Base-by-base conservation (phyloP, 140 eudicot species). In the Bidens hawaiensis region DNA sequence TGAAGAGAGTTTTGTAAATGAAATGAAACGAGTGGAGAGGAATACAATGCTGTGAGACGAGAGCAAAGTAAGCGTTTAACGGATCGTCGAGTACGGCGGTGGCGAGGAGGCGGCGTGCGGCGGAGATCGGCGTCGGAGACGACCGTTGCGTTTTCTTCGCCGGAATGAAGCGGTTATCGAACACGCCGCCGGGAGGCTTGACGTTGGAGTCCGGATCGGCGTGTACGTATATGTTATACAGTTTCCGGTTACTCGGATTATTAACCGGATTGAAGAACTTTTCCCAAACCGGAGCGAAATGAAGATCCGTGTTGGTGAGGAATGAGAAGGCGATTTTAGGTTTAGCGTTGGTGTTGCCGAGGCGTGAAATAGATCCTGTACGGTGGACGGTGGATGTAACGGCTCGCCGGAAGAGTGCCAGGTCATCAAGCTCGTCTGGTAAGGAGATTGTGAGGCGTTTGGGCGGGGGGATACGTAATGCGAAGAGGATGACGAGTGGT, bases 81-180 rank as follows among this genome's bases (percentile, higher is more conserved):
- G 80, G 70, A 60, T 85, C 94, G 74, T 85, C 86, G 10, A 85
- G 71, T 14, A 85, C 57, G 33, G 94, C 94, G 48, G 82, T 71
- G n/a, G 94, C 89, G 21, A 85, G 74, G 21, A 85, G 86, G 17
- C 94, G 82, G 27, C 94, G 83, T 3, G 79, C 78, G 66, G 94
- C 94, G 75, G 94, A 79, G 68, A 85, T 82, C 21, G 82, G 80
- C 9, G 94, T 79, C 5, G 94, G 86, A 13, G 86, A 69, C 13
- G 82, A 73, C 12, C 94, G 67, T 62, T 82, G 74, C 9, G 94
- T 85, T 36, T 58, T 75, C 41, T 79, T 82, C 2, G 82, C 74
- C 26, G 82, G 38, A 51, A 85, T 82, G 76, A 79, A 79, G 13
- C 86, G 82, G 72, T 60, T 75, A 33, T 71, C 62, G 60, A 85